Conservation (phyloP, 768 basidiomycete species). For the Fomitopsis pulvina region DNA sequence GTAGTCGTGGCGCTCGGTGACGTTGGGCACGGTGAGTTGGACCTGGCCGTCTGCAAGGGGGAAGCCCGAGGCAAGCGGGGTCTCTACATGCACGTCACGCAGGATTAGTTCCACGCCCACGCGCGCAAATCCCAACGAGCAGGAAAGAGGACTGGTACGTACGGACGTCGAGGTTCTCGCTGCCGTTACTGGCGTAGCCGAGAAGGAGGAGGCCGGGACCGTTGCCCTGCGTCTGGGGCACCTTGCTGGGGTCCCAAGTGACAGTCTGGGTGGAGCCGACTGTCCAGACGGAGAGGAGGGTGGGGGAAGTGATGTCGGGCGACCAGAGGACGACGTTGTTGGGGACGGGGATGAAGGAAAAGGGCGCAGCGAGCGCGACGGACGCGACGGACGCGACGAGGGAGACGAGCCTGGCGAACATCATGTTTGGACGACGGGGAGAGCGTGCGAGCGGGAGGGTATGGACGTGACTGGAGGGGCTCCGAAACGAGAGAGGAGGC, state of each 20-base stretch:
- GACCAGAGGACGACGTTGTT: constrained; percentile 32
- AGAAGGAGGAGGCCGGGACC: constrained; percentile 39
- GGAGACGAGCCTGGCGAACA: constrained; percentile 13
- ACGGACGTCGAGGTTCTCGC: constrained; percentile 40
- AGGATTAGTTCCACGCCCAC: neutral
- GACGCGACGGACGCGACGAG: constrained; percentile 22
- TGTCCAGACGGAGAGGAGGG: constrained; percentile 28
- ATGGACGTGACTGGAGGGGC: neutral
- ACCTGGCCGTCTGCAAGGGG: constrained; percentile 32
- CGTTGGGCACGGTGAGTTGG: constrained; percentile 33
- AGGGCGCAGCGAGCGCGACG: constrained; percentile 20
- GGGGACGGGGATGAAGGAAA: constrained; percentile 22
- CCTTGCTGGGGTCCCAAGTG: constrained; percentile 33
- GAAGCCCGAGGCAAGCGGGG: constrained; percentile 39
- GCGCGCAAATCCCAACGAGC: neutral
- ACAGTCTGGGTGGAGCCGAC: constrained; percentile 32
- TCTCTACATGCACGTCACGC: constrained; percentile 20
- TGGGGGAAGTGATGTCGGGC: constrained; percentile 37
- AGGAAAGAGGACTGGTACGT: constrained; percentile 14
- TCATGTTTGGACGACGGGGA: neutral
- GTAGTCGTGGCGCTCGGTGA: constrained; percentile 32
- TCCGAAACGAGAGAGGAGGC: neutral
- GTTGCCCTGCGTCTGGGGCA: constrained; percentile 32
- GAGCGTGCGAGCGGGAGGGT: neutral
- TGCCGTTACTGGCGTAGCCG: constrained; percentile 30